phyloP scores from a whole-genome alignment of 495 filamentous ascomycete species.

The Xylaria palmicola region DNA sequence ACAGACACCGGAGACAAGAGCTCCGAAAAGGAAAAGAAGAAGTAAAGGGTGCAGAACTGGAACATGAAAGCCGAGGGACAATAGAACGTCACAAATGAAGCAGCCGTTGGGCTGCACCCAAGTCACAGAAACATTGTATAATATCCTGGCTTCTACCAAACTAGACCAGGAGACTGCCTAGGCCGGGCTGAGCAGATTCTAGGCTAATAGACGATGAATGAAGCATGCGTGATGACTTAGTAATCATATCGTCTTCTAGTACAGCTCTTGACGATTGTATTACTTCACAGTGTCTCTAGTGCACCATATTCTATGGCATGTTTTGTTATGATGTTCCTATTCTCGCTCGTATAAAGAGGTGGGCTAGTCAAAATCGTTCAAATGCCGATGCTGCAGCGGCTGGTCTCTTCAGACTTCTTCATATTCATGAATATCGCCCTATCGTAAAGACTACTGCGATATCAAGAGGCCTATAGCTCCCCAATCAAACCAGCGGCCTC shows the following conservation, averaged over 20 bases:
- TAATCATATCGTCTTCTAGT: too few species aligned
- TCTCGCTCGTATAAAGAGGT: background rate
- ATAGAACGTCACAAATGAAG: conserved; percentile 5
- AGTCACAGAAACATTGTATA: conserved; percentile 24
- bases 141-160: conserved; percentile 18
- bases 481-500: conserved; percentile 78
- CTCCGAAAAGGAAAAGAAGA: conserved; percentile 63
- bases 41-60: conserved; percentile 31
- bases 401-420: conserved; percentile 5
- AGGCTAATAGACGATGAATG: conserved; percentile 6
- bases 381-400: background rate
- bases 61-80: conserved; percentile 7
- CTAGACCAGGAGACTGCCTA: background rate
- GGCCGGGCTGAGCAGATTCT: background rate
- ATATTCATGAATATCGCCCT: background rate
- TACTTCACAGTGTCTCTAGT: too few species aligned
- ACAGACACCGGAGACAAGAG: conserved; percentile 70
- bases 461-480: conserved; percentile 46
- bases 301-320: too few species aligned
- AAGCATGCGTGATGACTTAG: conserved; percentile 10
- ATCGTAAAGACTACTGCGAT: background rate
- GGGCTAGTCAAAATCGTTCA: background rate
- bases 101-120: background rate
- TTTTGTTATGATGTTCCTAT: too few species aligned
- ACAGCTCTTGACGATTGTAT: too few species aligned